phyloP scores from a whole-genome alignment of 768 basidiomycete species.

The Pleurotus tuber-regium region DNA sequence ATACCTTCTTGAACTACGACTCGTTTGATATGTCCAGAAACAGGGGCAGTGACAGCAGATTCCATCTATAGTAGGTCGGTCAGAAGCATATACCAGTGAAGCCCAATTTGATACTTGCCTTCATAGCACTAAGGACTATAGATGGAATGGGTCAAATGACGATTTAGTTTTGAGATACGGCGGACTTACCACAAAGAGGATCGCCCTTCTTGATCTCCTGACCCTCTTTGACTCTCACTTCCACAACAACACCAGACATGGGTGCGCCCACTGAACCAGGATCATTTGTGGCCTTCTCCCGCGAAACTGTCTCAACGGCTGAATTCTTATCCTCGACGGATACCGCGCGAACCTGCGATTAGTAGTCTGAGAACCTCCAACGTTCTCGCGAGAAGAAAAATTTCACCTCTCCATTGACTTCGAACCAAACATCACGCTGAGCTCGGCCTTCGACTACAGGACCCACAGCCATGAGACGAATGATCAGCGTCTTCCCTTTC shows the following conservation, averaged over 20 bases:
- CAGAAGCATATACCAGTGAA: slow-evolving; percentile 12
- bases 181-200: slow-evolving; percentile 71
- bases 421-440: slow-evolving; percentile 96
- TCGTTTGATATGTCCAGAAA: slow-evolving; percentile 94
- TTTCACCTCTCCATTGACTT: slow-evolving; percentile 91
- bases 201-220: slow-evolving; percentile 98
- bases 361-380: slow-evolving; percentile 15
- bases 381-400: slow-evolving; percentile 8
- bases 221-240: slow-evolving; percentile 96
- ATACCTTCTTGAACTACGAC: slow-evolving; percentile 86
- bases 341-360: slow-evolving; percentile 82
- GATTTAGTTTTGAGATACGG: slow-evolving; percentile 3
- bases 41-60: slow-evolving; percentile 92
- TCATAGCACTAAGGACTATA: slow-evolving; percentile 93
- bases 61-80: slow-evolving; percentile 73
- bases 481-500: slow-evolving; percentile 94
- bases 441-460: slow-evolving; percentile 90
- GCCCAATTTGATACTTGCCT: slow-evolving; percentile 49
- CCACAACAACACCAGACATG: slow-evolving; percentile 98
- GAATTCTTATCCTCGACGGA: slow-evolving; percentile 96
- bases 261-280: slow-evolving; percentile 97
- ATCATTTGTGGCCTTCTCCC: slow-evolving; percentile 92
- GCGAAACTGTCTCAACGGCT: slow-evolving; percentile 89
- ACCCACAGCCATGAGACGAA: slow-evolving; percentile 93
- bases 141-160: slow-evolving; percentile 12